These are phyloP conservation scores for Lecanicillium sp. DNA, from an alignment of 2,329 filamentous ascomycete species.

Conservation along the genomic window DNA sequence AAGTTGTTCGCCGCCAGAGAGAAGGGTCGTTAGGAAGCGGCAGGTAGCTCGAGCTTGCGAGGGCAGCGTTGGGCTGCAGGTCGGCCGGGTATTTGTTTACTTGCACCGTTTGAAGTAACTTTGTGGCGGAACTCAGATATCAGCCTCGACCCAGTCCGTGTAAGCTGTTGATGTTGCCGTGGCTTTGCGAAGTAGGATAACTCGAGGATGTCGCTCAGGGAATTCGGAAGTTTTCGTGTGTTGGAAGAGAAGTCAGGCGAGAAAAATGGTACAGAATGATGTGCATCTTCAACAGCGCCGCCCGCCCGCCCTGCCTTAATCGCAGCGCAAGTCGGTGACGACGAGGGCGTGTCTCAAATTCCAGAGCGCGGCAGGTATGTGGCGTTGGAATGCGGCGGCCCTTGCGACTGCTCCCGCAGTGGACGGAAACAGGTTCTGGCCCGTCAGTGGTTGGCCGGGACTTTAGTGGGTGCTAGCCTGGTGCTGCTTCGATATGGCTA, in stretches of 20 bases:
- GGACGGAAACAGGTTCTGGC: no score
- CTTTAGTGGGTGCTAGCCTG: neutral
- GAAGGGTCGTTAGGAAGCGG: no score
- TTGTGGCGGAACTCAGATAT: no score
- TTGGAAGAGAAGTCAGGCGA: neutral
- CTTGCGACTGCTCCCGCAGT: neutral
- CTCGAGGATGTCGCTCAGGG: neutral
- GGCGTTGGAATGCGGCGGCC: constrained; percentile 7
- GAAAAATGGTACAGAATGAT: neutral
- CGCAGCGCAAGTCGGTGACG: neutral
- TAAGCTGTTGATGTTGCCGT: neutral
- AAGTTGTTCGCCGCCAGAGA: constrained; percentile 1
- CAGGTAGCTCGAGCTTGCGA: neutral
- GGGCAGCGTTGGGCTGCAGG: no score
- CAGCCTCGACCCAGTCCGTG: neutral
- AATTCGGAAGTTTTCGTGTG: neutral
- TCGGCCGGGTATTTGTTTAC: no score
- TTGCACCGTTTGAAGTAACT: no score
- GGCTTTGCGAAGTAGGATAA: neutral
- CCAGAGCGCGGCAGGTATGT: constrained; percentile 3
- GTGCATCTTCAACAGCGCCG: neutral
- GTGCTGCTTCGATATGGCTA: neutral
- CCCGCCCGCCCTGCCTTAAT: neutral
- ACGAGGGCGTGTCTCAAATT: constrained; percentile 4
- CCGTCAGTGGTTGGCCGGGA: no score